phyloP scores from a whole-genome alignment of 140 eudicot species.

The Stevia rebaudiana region DNA sequence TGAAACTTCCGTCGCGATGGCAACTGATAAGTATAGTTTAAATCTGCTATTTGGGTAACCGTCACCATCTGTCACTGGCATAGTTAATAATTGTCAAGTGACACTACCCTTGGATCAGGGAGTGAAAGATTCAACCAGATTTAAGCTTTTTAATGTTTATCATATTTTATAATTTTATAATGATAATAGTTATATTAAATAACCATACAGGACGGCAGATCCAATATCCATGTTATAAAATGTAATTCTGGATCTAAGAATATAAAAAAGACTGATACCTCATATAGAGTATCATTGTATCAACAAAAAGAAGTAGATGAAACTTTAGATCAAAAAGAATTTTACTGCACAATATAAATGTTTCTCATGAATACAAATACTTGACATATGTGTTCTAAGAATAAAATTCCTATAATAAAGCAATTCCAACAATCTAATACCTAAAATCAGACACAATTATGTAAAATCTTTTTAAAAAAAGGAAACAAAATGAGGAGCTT shows the following conservation, averaged over 20 bases:
- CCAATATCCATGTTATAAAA: too few relatives aligned
- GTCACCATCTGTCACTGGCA: too few relatives aligned
- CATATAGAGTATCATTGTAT: background rate
- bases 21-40: too few relatives aligned
- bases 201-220: background rate
- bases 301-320: constrained; percentile 2
- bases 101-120: background rate
- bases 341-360: constrained; percentile 59
- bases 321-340: constrained; percentile 32
- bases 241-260: background rate
- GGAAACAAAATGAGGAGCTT: constrained; percentile 24
- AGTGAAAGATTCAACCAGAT: background rate
- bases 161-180: background rate
- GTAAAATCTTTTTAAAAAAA: constrained; percentile 23
- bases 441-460: constrained; percentile 34
- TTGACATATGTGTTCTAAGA: constrained; percentile 35
- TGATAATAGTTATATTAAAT: background rate
- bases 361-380: constrained; percentile 51
- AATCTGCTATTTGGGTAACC: too few relatives aligned
- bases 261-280: background rate
- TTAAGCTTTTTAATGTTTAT: background rate
- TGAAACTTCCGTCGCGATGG: too few relatives aligned
- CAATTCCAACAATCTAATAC: constrained; percentile 28
- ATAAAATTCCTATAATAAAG: constrained; percentile 31
- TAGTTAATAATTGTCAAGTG: too few relatives aligned